Evolutionary conservation across 192 early-diverging fungal genomes (phyloP), one percentile per base, ranked within the genome.

Genomic region (Backusella luteola): DNA sequence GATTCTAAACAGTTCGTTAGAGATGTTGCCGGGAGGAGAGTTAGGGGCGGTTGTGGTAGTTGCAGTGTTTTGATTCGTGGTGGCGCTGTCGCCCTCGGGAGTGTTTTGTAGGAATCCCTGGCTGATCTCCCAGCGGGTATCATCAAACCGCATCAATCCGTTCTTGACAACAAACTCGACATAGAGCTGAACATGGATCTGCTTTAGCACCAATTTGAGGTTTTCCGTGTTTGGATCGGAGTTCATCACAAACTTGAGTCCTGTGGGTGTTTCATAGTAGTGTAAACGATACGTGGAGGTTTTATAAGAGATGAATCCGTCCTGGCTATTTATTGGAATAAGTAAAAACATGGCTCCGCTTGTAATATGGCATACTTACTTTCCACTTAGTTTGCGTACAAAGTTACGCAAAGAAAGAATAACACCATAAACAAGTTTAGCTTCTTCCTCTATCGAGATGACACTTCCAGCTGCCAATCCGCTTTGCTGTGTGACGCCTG

Each of bases 391-490:
- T 78, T 98, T 97, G 71, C 85, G 89, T 63, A 96, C 92, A 21
- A 97, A 89, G 76, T 98, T 99, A 67, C 93, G 85, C 35, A 96
- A 87, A 14, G 95, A 96, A 67, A 92, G 94, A 15, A 97, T 90
- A n/a, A 97, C 95, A 73, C 97, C 97, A 78, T 98, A 99, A 19
- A 99, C 95, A 19, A 99, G 89, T 80, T 99, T 99, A 0, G 94
- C 92, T 71, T 98, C 94, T 77, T 98, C 96, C 69, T 94, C 89
- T 74, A 87, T 78, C 21, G 85, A 87, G 72, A 91, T 88, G 49
- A 80, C 75, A 67, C 83, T 89, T 59, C 88, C 87, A 68, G 85
- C 80, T 3, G 82, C 75, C 7, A 82, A 71, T 49, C 76, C 80
- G 52, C 76, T 78, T 59, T 81, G 80, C 19, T 79, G 73, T 19